Evolutionary conservation across 2,329 filamentous ascomycete species (phyloP).

Genomic region (Fusarium globosum): DNA sequence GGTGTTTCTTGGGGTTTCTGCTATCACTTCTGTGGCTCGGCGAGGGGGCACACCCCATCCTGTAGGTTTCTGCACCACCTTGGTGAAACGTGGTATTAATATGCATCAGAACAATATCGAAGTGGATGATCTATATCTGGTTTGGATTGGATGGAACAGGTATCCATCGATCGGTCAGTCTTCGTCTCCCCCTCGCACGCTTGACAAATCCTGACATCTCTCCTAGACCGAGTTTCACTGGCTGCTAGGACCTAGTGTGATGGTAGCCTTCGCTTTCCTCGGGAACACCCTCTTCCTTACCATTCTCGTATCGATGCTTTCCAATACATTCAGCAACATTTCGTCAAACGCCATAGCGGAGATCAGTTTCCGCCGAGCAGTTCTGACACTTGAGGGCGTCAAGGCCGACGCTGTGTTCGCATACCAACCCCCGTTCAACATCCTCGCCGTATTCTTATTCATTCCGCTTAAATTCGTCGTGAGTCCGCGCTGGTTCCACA

Average conservation of each 20-base stretch:
- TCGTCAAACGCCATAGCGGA: constrained; percentile 82
- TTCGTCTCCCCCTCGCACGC: background rate
- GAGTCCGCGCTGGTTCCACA: constrained; percentile 88
- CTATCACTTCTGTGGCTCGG: constrained; percentile 83
- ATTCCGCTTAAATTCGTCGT: constrained; percentile 82
- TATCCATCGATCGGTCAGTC: constrained; percentile 65
- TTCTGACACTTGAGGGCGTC: constrained; percentile 86
- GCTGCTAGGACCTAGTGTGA: constrained; percentile 81
- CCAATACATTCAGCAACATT: constrained; percentile 84
- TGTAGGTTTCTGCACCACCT: constrained; percentile 54
- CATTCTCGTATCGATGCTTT: constrained; percentile 87
- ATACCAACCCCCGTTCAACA: constrained; percentile 86
- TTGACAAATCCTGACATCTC: constrained; percentile 10
- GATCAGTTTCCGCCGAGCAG: constrained; percentile 83
- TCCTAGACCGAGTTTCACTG: constrained; percentile 76
- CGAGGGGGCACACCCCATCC: constrained; percentile 68
- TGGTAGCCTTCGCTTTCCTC: constrained; percentile 86
- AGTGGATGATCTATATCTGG: constrained; percentile 96
- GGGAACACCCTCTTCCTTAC: constrained; percentile 92
- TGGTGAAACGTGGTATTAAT: constrained; percentile 11
- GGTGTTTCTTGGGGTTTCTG: constrained; percentile 87
- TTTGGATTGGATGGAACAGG: constrained; percentile 83
- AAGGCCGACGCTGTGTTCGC: constrained; percentile 87
- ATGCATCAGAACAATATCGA: constrained; percentile 71
- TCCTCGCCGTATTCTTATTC: constrained; percentile 78